Conservation (phyloP, 2,329 filamentous ascomycete genomes). For the Xylariaceae sp. region DNA sequence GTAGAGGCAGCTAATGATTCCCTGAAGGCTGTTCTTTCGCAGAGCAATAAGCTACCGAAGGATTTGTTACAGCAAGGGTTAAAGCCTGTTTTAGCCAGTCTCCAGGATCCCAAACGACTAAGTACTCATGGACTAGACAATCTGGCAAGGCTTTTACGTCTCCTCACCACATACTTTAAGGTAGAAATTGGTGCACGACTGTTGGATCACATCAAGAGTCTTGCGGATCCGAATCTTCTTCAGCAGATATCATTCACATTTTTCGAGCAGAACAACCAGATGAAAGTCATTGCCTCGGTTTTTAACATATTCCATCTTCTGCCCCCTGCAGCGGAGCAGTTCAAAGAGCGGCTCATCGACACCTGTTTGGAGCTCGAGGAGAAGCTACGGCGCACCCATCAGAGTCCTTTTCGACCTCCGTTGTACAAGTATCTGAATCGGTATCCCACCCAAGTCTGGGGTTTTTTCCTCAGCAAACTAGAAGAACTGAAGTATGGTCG, state of each 20-base stretch:
- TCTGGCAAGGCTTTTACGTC: conserved; percentile 81
- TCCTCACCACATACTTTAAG: conserved; percentile 98
- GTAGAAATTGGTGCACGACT: conserved; percentile 93
- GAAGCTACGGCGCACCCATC: conserved; percentile 80
- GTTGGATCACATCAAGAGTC: conserved; percentile 90
- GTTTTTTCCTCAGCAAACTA: conserved; percentile 75
- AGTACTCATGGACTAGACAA: conserved; percentile 90
- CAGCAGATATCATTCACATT: conserved; percentile 94
- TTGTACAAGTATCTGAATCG: conserved; percentile 92
- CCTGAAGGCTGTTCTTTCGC: conserved; percentile 81
- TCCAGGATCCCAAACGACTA: conserved; percentile 90
- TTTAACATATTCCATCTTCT: conserved; percentile 98
- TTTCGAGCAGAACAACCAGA: conserved; percentile 87
- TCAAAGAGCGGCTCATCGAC: conserved; percentile 88
- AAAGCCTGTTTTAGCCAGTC: conserved; percentile 91
- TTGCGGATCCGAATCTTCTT: conserved; percentile 77
- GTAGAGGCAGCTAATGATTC: conserved; percentile 93
- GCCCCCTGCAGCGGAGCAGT: conserved; percentile 83
- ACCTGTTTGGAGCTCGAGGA: conserved; percentile 88
- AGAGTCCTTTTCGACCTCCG: conserved; percentile 88
- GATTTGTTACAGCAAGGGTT: conserved; percentile 93
- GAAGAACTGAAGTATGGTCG: conserved; percentile 87
- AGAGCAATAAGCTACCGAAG: conserved; percentile 90
- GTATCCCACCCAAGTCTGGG: conserved; percentile 87
- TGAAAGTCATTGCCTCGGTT: conserved; percentile 94